Conservation (phyloP, 2,329 filamentous ascomycete genomes). For the Exophiala lecanii-corni region DNA sequence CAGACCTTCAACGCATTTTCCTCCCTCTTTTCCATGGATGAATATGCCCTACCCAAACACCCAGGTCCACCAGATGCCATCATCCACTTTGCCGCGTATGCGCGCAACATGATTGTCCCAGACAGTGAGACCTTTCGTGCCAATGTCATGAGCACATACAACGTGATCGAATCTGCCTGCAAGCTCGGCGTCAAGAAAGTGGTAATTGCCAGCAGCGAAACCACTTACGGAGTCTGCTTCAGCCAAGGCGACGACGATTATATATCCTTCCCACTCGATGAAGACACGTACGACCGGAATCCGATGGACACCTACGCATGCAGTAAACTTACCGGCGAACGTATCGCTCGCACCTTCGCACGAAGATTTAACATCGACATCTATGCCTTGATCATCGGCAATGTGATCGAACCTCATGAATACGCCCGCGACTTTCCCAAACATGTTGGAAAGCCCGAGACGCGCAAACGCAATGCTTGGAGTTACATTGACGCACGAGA, state of each 20-base stretch:
- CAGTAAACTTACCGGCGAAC: slow-evolving; percentile 56
- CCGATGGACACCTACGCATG: slow-evolving; percentile 60
- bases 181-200: slow-evolving; percentile 60
- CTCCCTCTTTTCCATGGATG: slow-evolving; percentile 52
- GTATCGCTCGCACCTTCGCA: slow-evolving; percentile 53
- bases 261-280: slow-evolving; percentile 54
- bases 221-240: slow-evolving; percentile 59
- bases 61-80: slow-evolving; percentile 52
- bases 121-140: slow-evolving; percentile 56
- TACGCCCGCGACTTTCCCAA: slow-evolving; percentile 51
- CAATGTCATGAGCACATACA: slow-evolving; percentile 56
- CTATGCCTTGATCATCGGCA: slow-evolving; percentile 58
- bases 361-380: slow-evolving; percentile 53
- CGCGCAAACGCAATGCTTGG: slow-evolving; percentile 56
- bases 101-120: slow-evolving; percentile 57
- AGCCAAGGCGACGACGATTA: slow-evolving; percentile 56
- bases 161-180: slow-evolving; percentile 59
- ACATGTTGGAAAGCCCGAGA: slow-evolving; percentile 48
- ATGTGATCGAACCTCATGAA: slow-evolving; percentile 59
- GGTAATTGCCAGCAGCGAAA: slow-evolving; percentile 56
- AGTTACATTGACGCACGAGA: slow-evolving; percentile 60
- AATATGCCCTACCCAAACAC: slow-evolving; percentile 42
- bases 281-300: slow-evolving; percentile 52
- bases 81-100: slow-evolving; percentile 58
- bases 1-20: slow-evolving; percentile 55